Evolutionary conservation across 2,329 filamentous ascomycete genomes (phyloP), one percentile per base, ranked within the genome.

Genomic region (Pseudohalonectria lignicola): DNA sequence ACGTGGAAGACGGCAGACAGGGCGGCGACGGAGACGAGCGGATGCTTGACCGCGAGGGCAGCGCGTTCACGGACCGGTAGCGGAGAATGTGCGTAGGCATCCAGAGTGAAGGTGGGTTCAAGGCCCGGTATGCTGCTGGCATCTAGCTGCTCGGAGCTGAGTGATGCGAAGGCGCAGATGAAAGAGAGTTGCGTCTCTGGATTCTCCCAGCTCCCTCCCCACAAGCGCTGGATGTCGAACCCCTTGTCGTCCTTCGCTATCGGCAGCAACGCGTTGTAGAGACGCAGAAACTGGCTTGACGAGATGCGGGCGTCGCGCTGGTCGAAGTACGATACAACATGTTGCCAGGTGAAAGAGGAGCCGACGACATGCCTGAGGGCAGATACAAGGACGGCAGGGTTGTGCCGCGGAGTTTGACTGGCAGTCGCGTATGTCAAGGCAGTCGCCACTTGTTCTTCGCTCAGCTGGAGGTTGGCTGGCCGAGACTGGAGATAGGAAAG

Each of bases 111-210:
- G 3, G 86, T 86, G 18, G 78, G 73, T 40, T 84, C 76, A 26
- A 96, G 71, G 25, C 82, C 77, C 1, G 87, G 90, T 41, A 96
- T 92, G 26, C 82, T 83, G 11, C 79, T 82, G 3, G 86, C 82
- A 55, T 96, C 87, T 19, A 94, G 70, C 50, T 88, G 76, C 20
- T 85, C 75, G 0, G 81, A 72, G 11, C 74, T 75, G 40, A 88
- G 72, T 4, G 83, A 84, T 17, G 90, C 71, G 55, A 90, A 95
- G 15, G 87, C 87, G 45, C 82, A 82, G 39, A 96, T 76, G 55
- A 96, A 95, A n/a, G 88, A 93, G 26, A 98, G 66, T 47, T 96
- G 90, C 0, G 92, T 86, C 44, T 94, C 79, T 12, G 82, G 75
- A 47, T 93, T 76, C 44, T 81, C 77, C 90, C 93, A 98, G 44